Evolutionary conservation across 192 early-diverging fungal species (phyloP).

Genomic region (Dimargaris cristalligena): DNA sequence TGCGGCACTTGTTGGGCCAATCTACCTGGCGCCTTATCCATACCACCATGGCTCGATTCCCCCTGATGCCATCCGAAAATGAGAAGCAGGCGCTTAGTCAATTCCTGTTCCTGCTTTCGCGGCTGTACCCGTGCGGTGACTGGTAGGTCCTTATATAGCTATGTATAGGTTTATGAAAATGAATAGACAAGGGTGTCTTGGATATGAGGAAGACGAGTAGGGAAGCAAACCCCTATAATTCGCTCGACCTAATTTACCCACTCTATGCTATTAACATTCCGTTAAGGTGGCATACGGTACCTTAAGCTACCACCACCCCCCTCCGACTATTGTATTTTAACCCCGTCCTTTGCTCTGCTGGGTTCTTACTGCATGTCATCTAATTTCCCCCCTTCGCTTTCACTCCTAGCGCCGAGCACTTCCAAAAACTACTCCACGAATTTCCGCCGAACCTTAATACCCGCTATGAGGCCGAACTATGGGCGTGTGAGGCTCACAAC

Average conservation of each 20-base stretch:
- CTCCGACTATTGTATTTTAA: too few species aligned
- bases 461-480: conserved; percentile 55
- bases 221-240: too few species aligned
- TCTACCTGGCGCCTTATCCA: conserved; percentile 85
- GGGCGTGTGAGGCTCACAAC: conserved; percentile 82
- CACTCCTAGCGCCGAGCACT: conserved; percentile 74
- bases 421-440: conserved; percentile 53
- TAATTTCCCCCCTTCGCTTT: too few species aligned
- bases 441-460: conserved; percentile 67
- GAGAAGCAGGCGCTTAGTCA: conserved; percentile 60
- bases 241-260: too few species aligned
- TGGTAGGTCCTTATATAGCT: conserved; percentile 31
- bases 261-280: too few species aligned
- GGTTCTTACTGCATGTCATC: too few species aligned
- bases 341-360: too few species aligned
- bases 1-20: conserved; percentile 67
- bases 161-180: too few species aligned
- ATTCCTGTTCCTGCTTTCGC: conserved; percentile 66
- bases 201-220: too few species aligned
- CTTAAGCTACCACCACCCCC: too few species aligned
- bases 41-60: conserved; percentile 81
- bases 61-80: conserved; percentile 50
- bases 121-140: conserved; percentile 93
- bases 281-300: too few species aligned
- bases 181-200: too few species aligned